A percentile compares a stretch with the other conserved stretches of the same genome.
Evolutionary conservation across 139 green algal genomes (phyloP).

Genomic region (Protoeuglena noctilucae): DNA sequence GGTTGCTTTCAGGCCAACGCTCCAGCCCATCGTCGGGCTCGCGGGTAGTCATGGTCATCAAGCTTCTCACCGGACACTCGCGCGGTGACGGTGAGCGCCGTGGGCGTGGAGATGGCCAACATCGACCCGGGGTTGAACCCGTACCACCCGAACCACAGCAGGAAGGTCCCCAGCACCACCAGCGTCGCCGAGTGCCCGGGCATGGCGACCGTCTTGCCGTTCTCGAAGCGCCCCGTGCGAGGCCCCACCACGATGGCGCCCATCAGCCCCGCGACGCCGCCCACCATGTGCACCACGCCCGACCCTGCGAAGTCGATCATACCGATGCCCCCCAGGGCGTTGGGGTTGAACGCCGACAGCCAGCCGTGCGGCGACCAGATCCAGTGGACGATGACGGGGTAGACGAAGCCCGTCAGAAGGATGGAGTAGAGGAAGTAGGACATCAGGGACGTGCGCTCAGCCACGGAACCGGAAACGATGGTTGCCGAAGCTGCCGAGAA

Average conservation of each 20-base stretch:
- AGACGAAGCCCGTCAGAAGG: conserved; percentile 52
- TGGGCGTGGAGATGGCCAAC: conserved; percentile 17
- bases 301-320: conserved; percentile 34
- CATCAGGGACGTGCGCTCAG: conserved; percentile 35
- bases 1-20: too few species aligned
- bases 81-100: conserved; percentile 1
- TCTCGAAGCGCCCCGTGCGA: conserved; percentile 76
- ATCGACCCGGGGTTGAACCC: conserved; percentile 58
- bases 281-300: conserved; percentile 59
- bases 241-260: conserved; percentile 69
- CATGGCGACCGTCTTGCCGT: conserved; percentile 33
- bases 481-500: conserved; percentile 51
- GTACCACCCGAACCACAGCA: conserved; percentile 72
- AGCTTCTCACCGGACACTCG: conserved; percentile 16
- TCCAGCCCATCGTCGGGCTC: too few species aligned
- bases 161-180: conserved; percentile 43
- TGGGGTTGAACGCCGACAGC: conserved; percentile 11
- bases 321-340: conserved; percentile 17
- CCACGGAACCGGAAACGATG: conserved; percentile 51
- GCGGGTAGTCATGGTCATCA: too few species aligned
- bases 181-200: conserved; percentile 28
- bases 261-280: conserved; percentile 48
- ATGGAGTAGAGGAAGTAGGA: conserved; percentile 41
- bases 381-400: conserved; percentile 45
- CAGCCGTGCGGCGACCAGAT: conserved; percentile 28